These are phyloP conservation scores for Agaricus bisporus DNA, from an alignment of 768 basidiomycete species.

Conservation along the genomic window DNA sequence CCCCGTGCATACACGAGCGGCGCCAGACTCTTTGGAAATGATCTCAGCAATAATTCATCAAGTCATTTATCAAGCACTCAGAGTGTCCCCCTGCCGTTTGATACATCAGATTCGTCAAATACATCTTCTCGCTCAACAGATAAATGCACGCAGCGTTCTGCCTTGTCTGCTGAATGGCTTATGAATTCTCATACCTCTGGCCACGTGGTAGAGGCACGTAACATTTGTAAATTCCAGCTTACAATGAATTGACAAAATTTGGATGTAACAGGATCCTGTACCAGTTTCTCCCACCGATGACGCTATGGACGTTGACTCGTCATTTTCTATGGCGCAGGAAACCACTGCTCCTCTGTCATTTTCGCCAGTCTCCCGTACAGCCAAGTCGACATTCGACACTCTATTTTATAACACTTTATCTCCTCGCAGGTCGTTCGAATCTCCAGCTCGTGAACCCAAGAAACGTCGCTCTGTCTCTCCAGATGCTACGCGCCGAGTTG, in stretches of 20 bases:
- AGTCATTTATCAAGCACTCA: constrained; percentile 27
- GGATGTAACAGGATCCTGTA: constrained; percentile 29
- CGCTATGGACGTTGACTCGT: constrained; percentile 79
- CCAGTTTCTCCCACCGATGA: constrained; percentile 47
- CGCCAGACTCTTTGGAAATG: constrained; percentile 66
- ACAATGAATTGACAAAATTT: background rate
- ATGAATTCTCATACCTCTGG: constrained; percentile 19
- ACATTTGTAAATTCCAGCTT: background rate
- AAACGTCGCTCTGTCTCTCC: constrained; percentile 61
- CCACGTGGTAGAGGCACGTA: constrained; percentile 21
- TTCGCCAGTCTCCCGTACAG: constrained; percentile 37
- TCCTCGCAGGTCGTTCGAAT: constrained; percentile 39
- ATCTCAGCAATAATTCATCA: constrained; percentile 52
- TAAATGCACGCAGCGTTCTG: constrained; percentile 57
- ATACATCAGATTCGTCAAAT: constrained; percentile 24
- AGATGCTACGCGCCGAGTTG: constrained; percentile 31
- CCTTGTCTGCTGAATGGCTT: constrained; percentile 61
- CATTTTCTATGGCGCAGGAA: constrained; percentile 26
- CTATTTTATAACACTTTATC: constrained; percentile 59
- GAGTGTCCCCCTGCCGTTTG: constrained; percentile 22
- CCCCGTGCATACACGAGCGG: constrained; percentile 64
- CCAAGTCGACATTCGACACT: constrained; percentile 46
- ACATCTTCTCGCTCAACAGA: constrained; percentile 34
- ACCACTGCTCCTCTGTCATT: constrained; percentile 22
- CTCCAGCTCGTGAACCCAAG: constrained; percentile 34